These are phyloP conservation scores for Neonectria punicea DNA, from an alignment of 2,329 filamentous ascomycete species.

Conservation along the genomic window DNA sequence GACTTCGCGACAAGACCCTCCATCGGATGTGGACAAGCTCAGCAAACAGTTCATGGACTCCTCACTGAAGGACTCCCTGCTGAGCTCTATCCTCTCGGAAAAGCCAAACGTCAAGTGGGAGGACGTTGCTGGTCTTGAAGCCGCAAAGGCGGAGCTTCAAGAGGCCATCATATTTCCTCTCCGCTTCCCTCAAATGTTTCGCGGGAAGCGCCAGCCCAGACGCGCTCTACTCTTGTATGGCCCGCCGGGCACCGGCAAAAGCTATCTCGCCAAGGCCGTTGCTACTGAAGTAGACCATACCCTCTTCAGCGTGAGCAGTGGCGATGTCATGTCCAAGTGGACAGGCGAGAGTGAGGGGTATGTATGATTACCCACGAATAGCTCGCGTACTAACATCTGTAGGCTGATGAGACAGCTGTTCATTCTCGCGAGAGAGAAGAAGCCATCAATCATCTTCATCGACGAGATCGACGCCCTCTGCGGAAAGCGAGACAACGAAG, in stretches of 20 bases:
- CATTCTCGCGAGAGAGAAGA: constrained; percentile 23
- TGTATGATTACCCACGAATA: not conserved
- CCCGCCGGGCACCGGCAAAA: constrained; percentile 25
- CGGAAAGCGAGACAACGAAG: constrained; percentile 8
- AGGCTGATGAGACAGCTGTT: constrained; percentile 25
- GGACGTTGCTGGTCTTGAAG: constrained; percentile 19
- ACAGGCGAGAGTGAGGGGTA: constrained; percentile 20
- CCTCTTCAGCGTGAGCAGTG: constrained; percentile 19
- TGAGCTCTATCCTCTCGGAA: constrained; percentile 16
- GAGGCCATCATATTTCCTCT: constrained; percentile 25
- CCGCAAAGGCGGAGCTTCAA: constrained; percentile 22
- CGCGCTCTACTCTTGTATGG: constrained; percentile 22
- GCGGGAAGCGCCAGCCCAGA: constrained; percentile 17
- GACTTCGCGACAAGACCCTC: not conserved
- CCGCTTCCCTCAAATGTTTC: constrained; percentile 27
- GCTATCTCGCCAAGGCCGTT: constrained; percentile 24
- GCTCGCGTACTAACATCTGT: not conserved
- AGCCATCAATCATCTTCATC: constrained; percentile 29
- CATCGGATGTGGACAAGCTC: constrained; percentile 15
- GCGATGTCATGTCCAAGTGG: constrained; percentile 24
- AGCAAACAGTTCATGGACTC: constrained; percentile 15
- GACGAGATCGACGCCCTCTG: constrained; percentile 27
- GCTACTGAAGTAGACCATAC: constrained; percentile 19
- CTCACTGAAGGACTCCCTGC: constrained; percentile 17
- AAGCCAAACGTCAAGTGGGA: constrained; percentile 27